These are phyloP conservation scores for Plasmodium blacklocki DNA, from an alignment of 169 alveolate genomes.

Conservation along the genomic window DNA sequence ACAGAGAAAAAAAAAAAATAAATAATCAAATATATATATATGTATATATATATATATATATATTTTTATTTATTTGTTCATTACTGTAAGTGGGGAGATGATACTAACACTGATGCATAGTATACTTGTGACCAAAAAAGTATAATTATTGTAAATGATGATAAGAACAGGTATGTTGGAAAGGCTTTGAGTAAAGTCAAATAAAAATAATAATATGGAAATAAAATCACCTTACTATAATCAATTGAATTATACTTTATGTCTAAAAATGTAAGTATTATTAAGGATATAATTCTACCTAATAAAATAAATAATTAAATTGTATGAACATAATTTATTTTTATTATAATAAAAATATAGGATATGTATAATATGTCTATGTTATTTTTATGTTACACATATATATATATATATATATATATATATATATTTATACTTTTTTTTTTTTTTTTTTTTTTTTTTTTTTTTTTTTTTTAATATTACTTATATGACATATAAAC, in stretches of 20 bases:
- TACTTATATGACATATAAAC: constrained; percentile 65
- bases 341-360: neutral
- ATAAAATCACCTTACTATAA: constrained; percentile 41
- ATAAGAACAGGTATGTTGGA: constrained; percentile 55
- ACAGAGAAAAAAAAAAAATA: neutral
- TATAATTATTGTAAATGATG: constrained; percentile 59
- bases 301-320: neutral
- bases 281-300: constrained; percentile 48
- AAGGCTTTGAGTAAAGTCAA: constrained; percentile 24
- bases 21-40: neutral
- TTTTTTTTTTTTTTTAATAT: neutral
- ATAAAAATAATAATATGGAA: constrained; percentile 39
- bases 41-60: constrained; percentile 10
- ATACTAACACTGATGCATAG: constrained; percentile 61
- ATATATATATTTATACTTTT: neutral
- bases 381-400: neutral
- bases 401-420: neutral
- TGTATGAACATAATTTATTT: neutral
- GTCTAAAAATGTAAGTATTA: constrained; percentile 30
- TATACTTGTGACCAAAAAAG: constrained; percentile 73
- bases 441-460: neutral
- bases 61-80: neutral
- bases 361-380: no score
- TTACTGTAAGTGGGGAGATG: constrained; percentile 49
- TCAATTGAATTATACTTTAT: constrained; percentile 34